phyloP scores from a whole-genome alignment of 192 early-diverging fungal genomes.

The Gaertneriomyces semiglobifer region DNA sequence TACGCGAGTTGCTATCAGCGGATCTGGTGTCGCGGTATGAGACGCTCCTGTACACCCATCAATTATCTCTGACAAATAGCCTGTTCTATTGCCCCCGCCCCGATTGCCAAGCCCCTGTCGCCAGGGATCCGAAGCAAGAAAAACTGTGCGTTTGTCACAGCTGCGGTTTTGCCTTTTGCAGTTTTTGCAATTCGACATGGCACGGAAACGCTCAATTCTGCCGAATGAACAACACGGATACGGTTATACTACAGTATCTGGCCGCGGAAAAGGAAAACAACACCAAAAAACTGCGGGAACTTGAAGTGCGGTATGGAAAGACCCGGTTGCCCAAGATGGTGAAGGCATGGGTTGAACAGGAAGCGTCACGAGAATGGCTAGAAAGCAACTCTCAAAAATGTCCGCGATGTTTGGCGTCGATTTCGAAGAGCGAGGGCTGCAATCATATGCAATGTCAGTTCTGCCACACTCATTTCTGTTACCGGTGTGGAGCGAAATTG shows the following conservation, averaged over 20 bases:
- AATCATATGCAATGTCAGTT: constrained; percentile 36
- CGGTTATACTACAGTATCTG: constrained; percentile 25
- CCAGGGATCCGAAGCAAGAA: constrained; percentile 30
- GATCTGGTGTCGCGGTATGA: constrained; percentile 23
- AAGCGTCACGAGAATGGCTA: constrained; percentile 18
- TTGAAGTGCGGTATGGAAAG: constrained; percentile 39
- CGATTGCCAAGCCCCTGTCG: constrained; percentile 28
- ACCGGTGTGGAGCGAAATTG: constrained; percentile 27
- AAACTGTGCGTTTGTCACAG: constrained; percentile 37
- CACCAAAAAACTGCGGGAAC: not conserved
- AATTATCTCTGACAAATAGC: constrained; percentile 23
- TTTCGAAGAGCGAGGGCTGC: constrained; percentile 33
- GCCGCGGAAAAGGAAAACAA: not conserved
- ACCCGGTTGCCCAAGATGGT: constrained; percentile 26
- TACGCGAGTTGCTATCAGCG: not conserved
- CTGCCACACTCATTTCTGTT: constrained; percentile 42
- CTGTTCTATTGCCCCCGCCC: constrained; percentile 40
- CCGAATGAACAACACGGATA: constrained; percentile 21
- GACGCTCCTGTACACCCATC: constrained; percentile 9
- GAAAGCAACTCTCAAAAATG: constrained; percentile 35
- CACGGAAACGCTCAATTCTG: constrained; percentile 39
- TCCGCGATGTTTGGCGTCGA: constrained; percentile 24
- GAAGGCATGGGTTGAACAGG: constrained; percentile 26
- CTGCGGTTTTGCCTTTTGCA: constrained; percentile 42
- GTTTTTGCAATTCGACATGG: constrained; percentile 34